These are phyloP conservation scores for Aspergillus kassunensis DNA, from an alignment of 495 filamentous ascomycete genomes.

Conservation along the genomic window DNA sequence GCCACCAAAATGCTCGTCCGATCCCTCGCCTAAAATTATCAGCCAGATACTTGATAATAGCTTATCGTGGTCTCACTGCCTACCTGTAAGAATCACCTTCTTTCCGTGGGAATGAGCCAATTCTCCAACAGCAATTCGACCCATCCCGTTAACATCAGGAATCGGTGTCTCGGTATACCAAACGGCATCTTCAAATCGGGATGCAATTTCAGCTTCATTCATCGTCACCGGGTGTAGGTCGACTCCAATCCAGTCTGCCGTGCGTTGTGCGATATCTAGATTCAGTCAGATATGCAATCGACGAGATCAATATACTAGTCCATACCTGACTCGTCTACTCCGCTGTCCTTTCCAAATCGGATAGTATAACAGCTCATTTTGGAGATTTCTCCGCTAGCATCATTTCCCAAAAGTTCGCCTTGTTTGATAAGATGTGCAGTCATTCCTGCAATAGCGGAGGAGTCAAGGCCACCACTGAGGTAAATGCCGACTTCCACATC, in stretches of 20 bases:
- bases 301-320: too few relatives aligned
- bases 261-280: constrained; percentile 43
- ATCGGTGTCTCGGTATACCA: constrained; percentile 46
- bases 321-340: constrained; percentile 45
- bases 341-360: constrained; percentile 41
- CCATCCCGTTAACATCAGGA: constrained; percentile 45
- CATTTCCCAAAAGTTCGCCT: constrained; percentile 32
- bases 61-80: too few relatives aligned
- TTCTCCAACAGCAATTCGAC: constrained; percentile 42
- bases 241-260: constrained; percentile 47
- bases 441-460: constrained; percentile 50
- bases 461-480: constrained; percentile 52
- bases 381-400: constrained; percentile 22
- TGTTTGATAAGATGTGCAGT: constrained; percentile 43
- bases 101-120: constrained; percentile 37
- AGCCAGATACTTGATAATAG: neutral
- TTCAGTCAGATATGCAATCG: neutral
- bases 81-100: constrained; percentile 46
- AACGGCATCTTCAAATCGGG: constrained; percentile 43
- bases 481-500: constrained; percentile 52
- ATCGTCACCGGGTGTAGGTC: constrained; percentile 40
- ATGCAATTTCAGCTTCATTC: constrained; percentile 41
- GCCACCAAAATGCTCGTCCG: constrained; percentile 52
- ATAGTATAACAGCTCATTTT: constrained; percentile 43
- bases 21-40: constrained; percentile 38